Conservation (phyloP, 805 yeast genomes). For the Metschnikowia reukaufii region DNA sequence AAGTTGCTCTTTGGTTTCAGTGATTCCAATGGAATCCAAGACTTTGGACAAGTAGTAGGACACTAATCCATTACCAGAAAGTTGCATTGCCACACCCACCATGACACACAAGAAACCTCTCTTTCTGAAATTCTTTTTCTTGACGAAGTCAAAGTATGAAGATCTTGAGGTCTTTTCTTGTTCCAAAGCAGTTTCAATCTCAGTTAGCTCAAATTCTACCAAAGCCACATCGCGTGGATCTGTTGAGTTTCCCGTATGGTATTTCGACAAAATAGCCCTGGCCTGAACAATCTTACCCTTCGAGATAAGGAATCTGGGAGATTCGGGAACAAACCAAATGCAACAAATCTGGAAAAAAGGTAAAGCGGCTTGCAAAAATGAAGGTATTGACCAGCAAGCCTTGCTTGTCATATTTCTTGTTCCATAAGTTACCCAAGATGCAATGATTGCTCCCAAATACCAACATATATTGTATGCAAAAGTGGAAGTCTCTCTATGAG, state of each 20-base stretch:
- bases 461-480: conserved; percentile 52
- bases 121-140: conserved; percentile 40
- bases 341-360: conserved; percentile 41
- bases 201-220: conserved; percentile 26
- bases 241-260: conserved; percentile 41
- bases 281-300: conserved; percentile 47
- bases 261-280: conserved; percentile 36
- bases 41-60: conserved; percentile 53
- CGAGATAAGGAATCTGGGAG: conserved; percentile 46
- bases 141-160: conserved; percentile 40
- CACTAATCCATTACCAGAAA: conserved; percentile 53
- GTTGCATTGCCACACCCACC: conserved; percentile 41
- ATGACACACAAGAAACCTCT: conserved; percentile 36
- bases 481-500: conserved; percentile 28
- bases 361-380: conserved; percentile 48
- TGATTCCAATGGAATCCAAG: conserved; percentile 53
- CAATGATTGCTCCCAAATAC: conserved; percentile 55
- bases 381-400: conserved; percentile 55
- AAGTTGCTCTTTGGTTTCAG: conserved; percentile 39
- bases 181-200: conserved; percentile 31
- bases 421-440: conserved; percentile 54
- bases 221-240: conserved; percentile 22
- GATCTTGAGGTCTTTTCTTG: conserved; percentile 37
- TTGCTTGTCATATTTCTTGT: conserved; percentile 27
- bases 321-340: conserved; percentile 42